Conservation (phyloP, 805 yeast species). For the Lipomyces lipofer region DNA sequence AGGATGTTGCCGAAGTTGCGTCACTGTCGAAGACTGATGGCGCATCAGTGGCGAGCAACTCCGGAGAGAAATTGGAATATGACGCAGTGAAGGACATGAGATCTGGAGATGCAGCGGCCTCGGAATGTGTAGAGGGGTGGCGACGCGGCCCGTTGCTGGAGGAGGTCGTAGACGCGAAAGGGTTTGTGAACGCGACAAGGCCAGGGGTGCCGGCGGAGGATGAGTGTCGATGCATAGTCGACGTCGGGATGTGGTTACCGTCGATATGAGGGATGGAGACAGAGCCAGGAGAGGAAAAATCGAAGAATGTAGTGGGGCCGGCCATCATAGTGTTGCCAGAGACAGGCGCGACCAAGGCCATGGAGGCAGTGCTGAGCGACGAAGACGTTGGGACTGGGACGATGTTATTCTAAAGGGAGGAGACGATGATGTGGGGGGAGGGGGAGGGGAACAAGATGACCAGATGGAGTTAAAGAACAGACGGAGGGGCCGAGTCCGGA, state of each 20-base stretch:
- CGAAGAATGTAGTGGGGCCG: background rate
- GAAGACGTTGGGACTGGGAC: background rate
- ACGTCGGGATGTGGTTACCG: background rate
- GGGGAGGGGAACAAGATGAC: too few species aligned
- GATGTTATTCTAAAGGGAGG: too few species aligned
- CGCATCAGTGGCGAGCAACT: background rate
- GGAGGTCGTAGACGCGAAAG: background rate
- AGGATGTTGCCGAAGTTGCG: background rate
- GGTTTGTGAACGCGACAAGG: background rate
- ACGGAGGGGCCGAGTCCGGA: too few species aligned
- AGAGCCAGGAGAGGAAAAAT: background rate
- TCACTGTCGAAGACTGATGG: background rate
- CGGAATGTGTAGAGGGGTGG: background rate
- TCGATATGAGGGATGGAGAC: background rate
- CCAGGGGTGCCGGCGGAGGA: background rate
- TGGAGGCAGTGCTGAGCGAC: background rate
- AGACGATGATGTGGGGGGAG: too few species aligned
- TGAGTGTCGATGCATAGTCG: background rate
- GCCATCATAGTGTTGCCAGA: background rate
- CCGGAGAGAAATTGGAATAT: background rate
- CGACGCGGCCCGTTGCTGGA: background rate
- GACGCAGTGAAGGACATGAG: background rate
- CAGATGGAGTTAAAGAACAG: too few species aligned
- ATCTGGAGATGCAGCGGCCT: background rate
- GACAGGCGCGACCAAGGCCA: background rate